A percentile compares a stretch with the other conserved stretches of the same genome.
Conservation (phyloP, 257 asterid genomes). For the Solanum ahanhuiri region DNA sequence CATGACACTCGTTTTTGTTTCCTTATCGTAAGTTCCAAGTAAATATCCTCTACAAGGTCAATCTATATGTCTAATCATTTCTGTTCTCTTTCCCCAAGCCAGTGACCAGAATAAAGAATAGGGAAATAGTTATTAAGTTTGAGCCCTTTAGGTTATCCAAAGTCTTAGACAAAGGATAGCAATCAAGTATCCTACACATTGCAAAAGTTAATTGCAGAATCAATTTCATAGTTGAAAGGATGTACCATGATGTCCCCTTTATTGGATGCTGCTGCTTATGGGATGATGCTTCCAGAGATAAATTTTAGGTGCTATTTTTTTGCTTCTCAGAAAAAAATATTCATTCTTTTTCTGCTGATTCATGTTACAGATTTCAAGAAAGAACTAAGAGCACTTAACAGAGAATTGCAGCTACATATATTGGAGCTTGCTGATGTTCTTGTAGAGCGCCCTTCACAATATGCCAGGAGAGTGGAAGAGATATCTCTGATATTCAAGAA, state of each 20-base stretch:
- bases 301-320: neutral
- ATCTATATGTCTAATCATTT: neutral
- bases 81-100: neutral
- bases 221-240: neutral
- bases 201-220: neutral
- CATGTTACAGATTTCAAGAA: slow-evolving; percentile 62
- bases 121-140: neutral
- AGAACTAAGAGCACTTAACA: slow-evolving; percentile 79
- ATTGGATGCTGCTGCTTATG: neutral
- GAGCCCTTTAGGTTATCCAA: neutral
- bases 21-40: neutral
- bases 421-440: slow-evolving; percentile 96
- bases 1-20: neutral
- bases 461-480: slow-evolving; percentile 93
- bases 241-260: neutral
- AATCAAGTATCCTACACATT: neutral
- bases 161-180: neutral
- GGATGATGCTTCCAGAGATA: neutral
- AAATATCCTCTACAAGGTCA: neutral
- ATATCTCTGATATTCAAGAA: slow-evolving; percentile 86
- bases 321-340: neutral
- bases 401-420: slow-evolving; percentile 80
- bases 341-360: neutral
- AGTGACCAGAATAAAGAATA: neutral
- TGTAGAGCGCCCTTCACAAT: slow-evolving; percentile 91